phyloP scores from a whole-genome alignment of 1,284 basidiomycete species.

The Phellinidium pouzarii region DNA sequence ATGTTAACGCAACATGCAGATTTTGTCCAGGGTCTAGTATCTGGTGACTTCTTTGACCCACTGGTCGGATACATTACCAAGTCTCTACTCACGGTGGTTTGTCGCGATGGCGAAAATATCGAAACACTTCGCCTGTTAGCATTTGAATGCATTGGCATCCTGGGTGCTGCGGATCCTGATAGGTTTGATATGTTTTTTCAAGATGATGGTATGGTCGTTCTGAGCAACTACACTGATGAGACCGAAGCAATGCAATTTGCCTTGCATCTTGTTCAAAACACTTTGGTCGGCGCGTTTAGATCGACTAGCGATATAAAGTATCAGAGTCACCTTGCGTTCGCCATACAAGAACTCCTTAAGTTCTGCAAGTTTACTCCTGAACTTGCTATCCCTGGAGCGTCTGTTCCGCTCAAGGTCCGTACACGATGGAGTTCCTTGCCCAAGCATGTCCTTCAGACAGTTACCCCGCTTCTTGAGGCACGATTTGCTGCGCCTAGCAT shows the following conservation, averaged over 20 bases:
- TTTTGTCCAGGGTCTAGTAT: slow-evolving; percentile 55
- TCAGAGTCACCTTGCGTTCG: slow-evolving; percentile 85
- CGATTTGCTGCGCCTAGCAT: slow-evolving; percentile 51
- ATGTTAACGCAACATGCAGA: slow-evolving; percentile 47
- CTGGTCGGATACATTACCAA: slow-evolving; percentile 67
- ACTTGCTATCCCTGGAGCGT: slow-evolving; percentile 48
- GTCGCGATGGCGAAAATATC: slow-evolving; percentile 72
- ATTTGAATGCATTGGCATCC: slow-evolving; percentile 88
- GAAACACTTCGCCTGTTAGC: slow-evolving; percentile 64
- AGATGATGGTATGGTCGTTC: slow-evolving; percentile 66
- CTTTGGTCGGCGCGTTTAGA: slow-evolving; percentile 89
- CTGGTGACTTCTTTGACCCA: slow-evolving; percentile 84
- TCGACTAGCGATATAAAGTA: slow-evolving; percentile 92
- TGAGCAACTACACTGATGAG: slow-evolving; percentile 79
- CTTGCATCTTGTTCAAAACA: slow-evolving; percentile 78
- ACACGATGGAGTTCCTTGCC: slow-evolving; percentile 76
- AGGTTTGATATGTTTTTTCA: slow-evolving; percentile 67
- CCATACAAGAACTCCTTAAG: slow-evolving; percentile 87
- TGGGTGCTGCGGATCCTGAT: slow-evolving; percentile 96
- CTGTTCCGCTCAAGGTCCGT: slow-evolving; percentile 57
- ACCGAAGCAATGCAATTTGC: slow-evolving; percentile 79
- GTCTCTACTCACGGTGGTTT: slow-evolving; percentile 65
- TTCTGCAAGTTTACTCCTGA: slow-evolving; percentile 83
- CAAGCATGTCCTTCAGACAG: slow-evolving; percentile 81
- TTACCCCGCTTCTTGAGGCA: slow-evolving; percentile 82